These are phyloP conservation scores for Amesomyces nigricolor DNA, from an alignment of 2,329 filamentous ascomycete species.

Conservation along the genomic window DNA sequence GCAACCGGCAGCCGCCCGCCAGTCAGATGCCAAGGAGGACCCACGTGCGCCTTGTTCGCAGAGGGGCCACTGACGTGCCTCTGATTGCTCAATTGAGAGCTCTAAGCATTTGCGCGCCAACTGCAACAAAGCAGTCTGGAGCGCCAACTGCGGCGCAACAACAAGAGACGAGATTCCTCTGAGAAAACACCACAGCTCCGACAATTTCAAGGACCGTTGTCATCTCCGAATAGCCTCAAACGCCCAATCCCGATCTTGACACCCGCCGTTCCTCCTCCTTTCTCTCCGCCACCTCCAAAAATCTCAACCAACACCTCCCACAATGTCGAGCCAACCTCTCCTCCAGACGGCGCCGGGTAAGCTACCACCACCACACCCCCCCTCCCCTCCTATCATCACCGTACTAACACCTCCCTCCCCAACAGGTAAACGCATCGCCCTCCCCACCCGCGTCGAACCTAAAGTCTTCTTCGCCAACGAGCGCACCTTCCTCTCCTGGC, in stretches of 20 bases:
- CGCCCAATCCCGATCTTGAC: neutral
- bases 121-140: conserved; percentile 4
- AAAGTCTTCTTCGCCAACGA: conserved; percentile 99
- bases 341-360: conserved; percentile 88
- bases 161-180: neutral
- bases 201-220: neutral
- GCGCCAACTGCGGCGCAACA: conserved; percentile 9
- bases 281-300: neutral
- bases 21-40: conserved; percentile 14
- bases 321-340: conserved; percentile 93
- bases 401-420: no score
- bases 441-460: conserved; percentile 94
- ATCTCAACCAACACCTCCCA: conserved; percentile 25
- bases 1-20: conserved; percentile 9
- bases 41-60: conserved; percentile 22
- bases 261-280: neutral
- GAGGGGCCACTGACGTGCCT: conserved; percentile 10
- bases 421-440: conserved; percentile 92
- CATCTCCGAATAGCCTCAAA: no score
- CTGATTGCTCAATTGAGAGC: conserved; percentile 27
- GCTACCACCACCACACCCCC: conserved; percentile 28
- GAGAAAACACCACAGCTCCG: neutral
- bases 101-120: conserved; percentile 11
- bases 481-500: conserved; percentile 97
- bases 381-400: no score